Base-by-base conservation (phyloP, 345 rosid species). In the Anastatica hierochuntica region DNA sequence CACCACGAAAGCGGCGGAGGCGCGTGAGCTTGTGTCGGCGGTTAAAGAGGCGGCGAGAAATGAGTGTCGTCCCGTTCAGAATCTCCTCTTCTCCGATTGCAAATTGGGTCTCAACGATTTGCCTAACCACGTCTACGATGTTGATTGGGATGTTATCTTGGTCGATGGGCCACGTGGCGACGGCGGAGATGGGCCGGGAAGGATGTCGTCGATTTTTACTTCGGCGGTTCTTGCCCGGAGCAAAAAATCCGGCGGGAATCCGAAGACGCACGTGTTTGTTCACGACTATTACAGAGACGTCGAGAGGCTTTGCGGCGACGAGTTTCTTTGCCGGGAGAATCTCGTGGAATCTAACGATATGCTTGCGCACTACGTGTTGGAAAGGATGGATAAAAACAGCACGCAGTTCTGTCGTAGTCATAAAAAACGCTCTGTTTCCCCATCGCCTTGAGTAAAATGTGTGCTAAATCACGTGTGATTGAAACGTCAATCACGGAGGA, bases 91-190 rank as follows among this genome's bases (percentile, higher is more conserved):
- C 72, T 92, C 96, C 0, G 96, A 92, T 17, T 92, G 96, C 49
- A 79, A 72, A 58, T 73, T 92, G 0, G 95, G 94, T 10, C 64
- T 92, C 35, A 92, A 92, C 14, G 98, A 92, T 60, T 63, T 92
- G 69, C 96, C 98, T 0, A 92, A 92, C 60, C 96, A 83, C 27
- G 95, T 92, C 2, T 92, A 92, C 8, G 98, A 92, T 59, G 83
- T 92, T 9, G 95, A 81, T 8, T 92, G 98, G 98, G 98, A 92
- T 57, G 88, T 92, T 52, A 92, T 92, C 10, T 53, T 92, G 33
- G 77, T 92, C 5, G 98, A 87, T 14, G 98, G 98, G 1, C 98
- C 98, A 1, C 71, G 98, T 3, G 98, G 98, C 1, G 81, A 88
- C 38, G 82, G 88, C 12, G 71, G 76, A 0, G 86, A 84, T 0